Conservation (phyloP, 2,329 filamentous ascomycete species). For the Sordariomycetes sp. region DNA sequence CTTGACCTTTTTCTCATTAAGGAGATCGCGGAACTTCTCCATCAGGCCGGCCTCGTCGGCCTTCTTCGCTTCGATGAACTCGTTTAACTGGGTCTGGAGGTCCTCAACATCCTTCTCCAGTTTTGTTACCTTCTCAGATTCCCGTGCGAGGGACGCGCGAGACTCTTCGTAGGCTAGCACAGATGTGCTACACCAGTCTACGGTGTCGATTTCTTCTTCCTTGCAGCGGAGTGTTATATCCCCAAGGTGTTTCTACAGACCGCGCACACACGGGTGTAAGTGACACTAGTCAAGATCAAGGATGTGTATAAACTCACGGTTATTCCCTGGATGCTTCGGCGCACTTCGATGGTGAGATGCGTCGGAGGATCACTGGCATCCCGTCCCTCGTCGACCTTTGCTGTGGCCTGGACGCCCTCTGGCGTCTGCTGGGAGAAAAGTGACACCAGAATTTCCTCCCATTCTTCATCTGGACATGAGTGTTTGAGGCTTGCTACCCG, state of each 20-base stretch:
- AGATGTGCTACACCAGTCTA: conserved; percentile 59
- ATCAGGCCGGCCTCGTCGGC: conserved; percentile 57
- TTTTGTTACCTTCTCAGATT: conserved; percentile 28
- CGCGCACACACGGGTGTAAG: background rate
- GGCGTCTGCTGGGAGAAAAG: conserved; percentile 42
- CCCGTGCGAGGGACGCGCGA: conserved; percentile 28
- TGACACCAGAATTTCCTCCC: conserved; percentile 49
- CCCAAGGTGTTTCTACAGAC: conserved; percentile 55
- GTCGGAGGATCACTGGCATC: conserved; percentile 26
- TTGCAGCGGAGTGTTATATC: conserved; percentile 45
- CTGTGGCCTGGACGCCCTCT: conserved; percentile 47
- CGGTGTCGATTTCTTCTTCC: conserved; percentile 49
- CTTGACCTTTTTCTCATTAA: conserved; percentile 74
- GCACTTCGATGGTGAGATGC: conserved; percentile 41
- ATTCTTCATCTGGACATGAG: conserved; percentile 43
- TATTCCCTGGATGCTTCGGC: conserved; percentile 57
- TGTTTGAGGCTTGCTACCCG: conserved; percentile 37
- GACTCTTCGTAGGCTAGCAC: conserved; percentile 35
- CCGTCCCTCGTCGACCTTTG: conserved; percentile 39
- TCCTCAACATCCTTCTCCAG: conserved; percentile 46
- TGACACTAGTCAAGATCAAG: background rate
- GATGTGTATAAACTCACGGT: conserved; percentile 37
- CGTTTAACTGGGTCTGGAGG: conserved; percentile 52
- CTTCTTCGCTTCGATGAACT: conserved; percentile 55
- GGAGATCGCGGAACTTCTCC: conserved; percentile 56